Percentiles rank a stretch among this genome's conserved stretches.
Evolutionary conservation across 176 grass and related monocot genomes (phyloP).

Genomic region (Rhipidocladum racemiflorum): DNA sequence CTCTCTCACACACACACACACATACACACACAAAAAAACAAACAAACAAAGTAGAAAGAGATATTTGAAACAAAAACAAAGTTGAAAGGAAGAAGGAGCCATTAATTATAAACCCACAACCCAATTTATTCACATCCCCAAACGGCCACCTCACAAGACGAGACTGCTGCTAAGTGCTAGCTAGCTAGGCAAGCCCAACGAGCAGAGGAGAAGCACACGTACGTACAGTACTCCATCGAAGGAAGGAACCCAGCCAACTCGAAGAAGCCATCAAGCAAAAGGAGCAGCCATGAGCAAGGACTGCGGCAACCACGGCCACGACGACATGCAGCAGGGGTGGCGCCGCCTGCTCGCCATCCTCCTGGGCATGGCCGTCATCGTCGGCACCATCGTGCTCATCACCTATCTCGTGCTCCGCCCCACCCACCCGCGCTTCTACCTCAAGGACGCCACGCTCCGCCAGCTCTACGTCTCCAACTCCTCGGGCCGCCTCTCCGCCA

Average conservation of each 20-base stretch:
- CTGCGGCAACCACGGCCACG: conserved; percentile 57
- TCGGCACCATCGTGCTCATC: conserved; percentile 54
- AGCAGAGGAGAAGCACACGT: background rate
- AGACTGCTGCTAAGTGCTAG: no score
- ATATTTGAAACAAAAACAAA: no score
- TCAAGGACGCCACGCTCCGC: conserved; percentile 59
- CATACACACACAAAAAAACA: no score
- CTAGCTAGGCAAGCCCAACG: background rate
- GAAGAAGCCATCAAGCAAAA: background rate
- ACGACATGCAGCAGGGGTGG: conserved; percentile 12
- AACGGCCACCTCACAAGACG: background rate
- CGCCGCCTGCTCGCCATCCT: background rate
- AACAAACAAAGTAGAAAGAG: background rate
- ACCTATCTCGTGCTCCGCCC: conserved; percentile 70
- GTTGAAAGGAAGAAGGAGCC: background rate
- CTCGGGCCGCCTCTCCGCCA: conserved; percentile 41
- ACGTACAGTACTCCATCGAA: background rate
- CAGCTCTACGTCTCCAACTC: conserved; percentile 42
- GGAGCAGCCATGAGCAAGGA: conserved; percentile 44
- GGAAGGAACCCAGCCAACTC: background rate
- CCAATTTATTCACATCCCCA: background rate
- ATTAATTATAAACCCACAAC: background rate
- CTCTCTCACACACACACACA: background rate
- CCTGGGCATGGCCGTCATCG: conserved; percentile 9
- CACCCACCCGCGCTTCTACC: conserved; percentile 72